phyloP scores from a whole-genome alignment of 2,329 filamentous ascomycete species.

The Aspergillus floridensis region DNA sequence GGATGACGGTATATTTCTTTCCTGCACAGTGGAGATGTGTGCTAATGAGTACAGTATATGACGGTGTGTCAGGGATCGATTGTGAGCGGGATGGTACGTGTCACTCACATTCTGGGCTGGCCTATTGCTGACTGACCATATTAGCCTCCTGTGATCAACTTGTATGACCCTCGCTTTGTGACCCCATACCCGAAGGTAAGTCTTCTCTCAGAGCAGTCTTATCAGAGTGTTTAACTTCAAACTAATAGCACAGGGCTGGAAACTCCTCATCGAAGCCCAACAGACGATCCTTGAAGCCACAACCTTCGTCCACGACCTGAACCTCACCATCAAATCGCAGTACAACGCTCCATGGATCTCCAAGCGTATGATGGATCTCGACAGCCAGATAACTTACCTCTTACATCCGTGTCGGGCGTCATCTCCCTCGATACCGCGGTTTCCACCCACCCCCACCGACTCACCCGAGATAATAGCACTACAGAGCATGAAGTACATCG shows the following conservation, averaged over 20 bases:
- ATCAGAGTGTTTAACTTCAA: neutral
- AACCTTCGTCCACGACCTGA: conserved; percentile 21
- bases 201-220: neutral
- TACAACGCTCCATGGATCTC: conserved; percentile 15
- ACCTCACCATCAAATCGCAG: conserved; percentile 13
- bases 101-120: neutral
- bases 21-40: too few species aligned
- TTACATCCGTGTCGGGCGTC: conserved; percentile 11
- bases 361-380: conserved; percentile 21
- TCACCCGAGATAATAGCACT: conserved; percentile 22
- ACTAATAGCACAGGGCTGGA: conserved; percentile 22
- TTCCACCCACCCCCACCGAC: conserved; percentile 7
- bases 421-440: neutral
- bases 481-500: conserved; percentile 22
- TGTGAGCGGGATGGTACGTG: conserved; percentile 49
- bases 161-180: conserved; percentile 25
- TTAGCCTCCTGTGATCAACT: conserved; percentile 16
- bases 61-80: conserved; percentile 53
- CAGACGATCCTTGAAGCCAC: conserved; percentile 25
- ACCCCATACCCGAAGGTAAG: conserved; percentile 20
- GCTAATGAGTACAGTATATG: conserved; percentile 40
- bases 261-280: conserved; percentile 26
- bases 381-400: conserved; percentile 17
- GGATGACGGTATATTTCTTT: conserved; percentile 26
- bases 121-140: conserved; percentile 1